Percentiles rank a stretch among this genome's conserved stretches.
Evolutionary conservation across 257 asterid genomes (phyloP).

Genomic region (Solanum tacnaense): DNA sequence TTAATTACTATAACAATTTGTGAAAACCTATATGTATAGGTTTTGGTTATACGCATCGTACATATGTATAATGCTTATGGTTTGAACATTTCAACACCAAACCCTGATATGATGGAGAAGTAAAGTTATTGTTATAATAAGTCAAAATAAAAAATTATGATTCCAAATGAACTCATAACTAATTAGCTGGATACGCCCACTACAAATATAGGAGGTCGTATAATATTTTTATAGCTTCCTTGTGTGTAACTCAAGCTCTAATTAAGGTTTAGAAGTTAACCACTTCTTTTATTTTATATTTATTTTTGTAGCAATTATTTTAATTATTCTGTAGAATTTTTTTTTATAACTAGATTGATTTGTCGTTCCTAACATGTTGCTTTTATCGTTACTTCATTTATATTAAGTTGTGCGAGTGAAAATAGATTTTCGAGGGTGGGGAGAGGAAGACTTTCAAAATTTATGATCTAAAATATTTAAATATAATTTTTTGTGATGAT

Average conservation of each 20-base stretch:
- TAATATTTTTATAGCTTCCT: background rate
- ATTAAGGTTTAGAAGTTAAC: background rate
- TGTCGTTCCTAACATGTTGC: background rate
- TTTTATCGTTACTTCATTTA: background rate
- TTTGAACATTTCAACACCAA: background rate
- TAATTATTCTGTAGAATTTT: background rate
- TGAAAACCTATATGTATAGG: background rate
- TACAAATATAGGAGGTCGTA: too few relatives aligned
- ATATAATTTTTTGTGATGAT: too few relatives aligned
- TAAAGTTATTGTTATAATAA: too few relatives aligned
- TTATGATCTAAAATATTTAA: too few relatives aligned
- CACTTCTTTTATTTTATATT: background rate
- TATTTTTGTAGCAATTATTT: too few relatives aligned
- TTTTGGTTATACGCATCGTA: background rate
- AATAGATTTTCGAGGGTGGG: too few relatives aligned
- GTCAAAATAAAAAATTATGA: background rate
- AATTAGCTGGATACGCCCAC: background rate
- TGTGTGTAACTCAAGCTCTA: background rate
- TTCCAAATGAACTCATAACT: background rate
- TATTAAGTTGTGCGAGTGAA: too few relatives aligned
- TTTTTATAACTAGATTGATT: too few relatives aligned
- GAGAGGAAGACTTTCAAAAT: too few relatives aligned
- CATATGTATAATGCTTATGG: background rate
- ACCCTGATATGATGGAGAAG: background rate
- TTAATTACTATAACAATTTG: background rate